Evolutionary conservation across 2,329 filamentous ascomycete species (phyloP).

Genomic region (Paracorniculantispora psalliotae): DNA sequence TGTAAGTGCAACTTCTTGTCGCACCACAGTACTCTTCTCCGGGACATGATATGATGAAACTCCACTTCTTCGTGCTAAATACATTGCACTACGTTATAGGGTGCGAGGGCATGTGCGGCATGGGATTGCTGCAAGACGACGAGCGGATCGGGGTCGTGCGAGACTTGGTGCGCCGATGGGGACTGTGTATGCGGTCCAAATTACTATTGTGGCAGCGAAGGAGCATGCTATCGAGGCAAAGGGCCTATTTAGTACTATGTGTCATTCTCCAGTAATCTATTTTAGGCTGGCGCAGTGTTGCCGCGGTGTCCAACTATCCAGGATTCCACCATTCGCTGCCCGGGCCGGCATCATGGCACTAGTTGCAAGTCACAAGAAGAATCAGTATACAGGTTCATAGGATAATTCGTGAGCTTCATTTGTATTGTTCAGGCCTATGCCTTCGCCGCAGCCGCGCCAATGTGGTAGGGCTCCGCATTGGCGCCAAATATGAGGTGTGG

Average conservation of each 20-base stretch:
- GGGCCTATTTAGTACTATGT: not conserved
- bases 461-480: conserved; percentile 51
- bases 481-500: conserved; percentile 79
- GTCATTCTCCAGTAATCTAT: too few relatives aligned
- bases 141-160: not conserved
- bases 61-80: not conserved
- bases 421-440: not conserved
- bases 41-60: too few relatives aligned
- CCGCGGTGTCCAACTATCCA: too few relatives aligned
- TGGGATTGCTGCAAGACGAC: not conserved
- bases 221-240: not conserved
- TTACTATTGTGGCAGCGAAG: not conserved
- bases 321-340: too few relatives aligned
- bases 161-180: not conserved
- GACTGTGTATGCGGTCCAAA: not conserved
- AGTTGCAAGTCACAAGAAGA: not conserved
- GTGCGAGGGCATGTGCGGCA: not conserved
- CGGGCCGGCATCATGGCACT: too few relatives aligned
- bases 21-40: too few relatives aligned
- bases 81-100: not conserved
- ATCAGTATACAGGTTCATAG: not conserved
- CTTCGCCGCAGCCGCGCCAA: not conserved
- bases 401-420: not conserved
- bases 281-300: too few relatives aligned
- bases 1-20: not conserved